Evolutionary conservation across 2,329 filamentous ascomycete species (phyloP).

Genomic region (Aspergillus nomiae): DNA sequence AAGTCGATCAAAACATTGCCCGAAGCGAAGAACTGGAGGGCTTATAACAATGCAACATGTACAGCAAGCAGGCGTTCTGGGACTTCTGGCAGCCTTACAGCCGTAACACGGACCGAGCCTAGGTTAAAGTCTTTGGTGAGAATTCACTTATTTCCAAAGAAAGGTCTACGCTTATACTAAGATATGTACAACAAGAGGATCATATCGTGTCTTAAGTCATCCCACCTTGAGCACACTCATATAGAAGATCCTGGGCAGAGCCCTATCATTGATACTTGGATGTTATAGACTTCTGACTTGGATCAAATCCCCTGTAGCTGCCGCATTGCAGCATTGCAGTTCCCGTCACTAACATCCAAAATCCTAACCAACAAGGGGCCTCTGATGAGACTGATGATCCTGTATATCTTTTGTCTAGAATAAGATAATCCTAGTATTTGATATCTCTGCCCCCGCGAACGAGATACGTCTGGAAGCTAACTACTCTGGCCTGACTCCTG

Average conservation of each 20-base stretch:
- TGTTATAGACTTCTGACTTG: background rate
- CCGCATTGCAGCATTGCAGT: background rate
- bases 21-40: background rate
- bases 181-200: too few species aligned
- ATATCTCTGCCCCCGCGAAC: too few species aligned
- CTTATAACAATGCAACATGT: background rate
- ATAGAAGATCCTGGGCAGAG: background rate
- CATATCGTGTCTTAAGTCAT: background rate
- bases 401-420: too few species aligned
- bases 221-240: background rate
- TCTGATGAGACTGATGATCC: too few species aligned
- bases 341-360: background rate
- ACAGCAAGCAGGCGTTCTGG: background rate
- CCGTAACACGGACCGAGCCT: background rate
- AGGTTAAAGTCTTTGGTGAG: background rate
- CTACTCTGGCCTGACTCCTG: too few species aligned
- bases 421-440: too few species aligned
- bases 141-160: background rate
- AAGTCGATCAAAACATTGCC: too few species aligned
- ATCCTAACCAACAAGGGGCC: too few species aligned
- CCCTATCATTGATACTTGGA: background rate
- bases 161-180: background rate
- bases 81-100: background rate
- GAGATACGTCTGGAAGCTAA: too few species aligned
- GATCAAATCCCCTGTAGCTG: background rate